phyloP scores from a whole-genome alignment of 83 land plant species.

The Picea engelmannii region DNA sequence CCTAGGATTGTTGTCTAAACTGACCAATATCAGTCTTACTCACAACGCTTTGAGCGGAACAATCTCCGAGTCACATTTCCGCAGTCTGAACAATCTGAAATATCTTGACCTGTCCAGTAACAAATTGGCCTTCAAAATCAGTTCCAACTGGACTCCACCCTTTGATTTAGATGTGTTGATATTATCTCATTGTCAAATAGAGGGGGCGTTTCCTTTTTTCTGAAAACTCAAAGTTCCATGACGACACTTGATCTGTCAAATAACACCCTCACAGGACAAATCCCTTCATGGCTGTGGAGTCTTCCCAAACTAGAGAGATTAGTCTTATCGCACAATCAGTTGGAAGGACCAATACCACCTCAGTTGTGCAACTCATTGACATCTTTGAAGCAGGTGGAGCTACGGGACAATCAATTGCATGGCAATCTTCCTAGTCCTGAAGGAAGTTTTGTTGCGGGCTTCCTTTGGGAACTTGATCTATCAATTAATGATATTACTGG shows the following conservation, averaged over 20 bases:
- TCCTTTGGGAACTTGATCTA: background rate
- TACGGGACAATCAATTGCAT: background rate
- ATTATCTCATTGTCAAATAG: background rate
- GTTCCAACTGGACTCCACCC: background rate
- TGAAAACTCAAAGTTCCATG: background rate
- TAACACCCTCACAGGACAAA: conserved; percentile 44
- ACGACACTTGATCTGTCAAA: conserved; percentile 46
- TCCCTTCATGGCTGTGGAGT: conserved; percentile 4
- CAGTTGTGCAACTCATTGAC: background rate
- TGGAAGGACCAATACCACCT: background rate
- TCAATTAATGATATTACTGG: background rate
- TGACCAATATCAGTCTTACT: conserved; percentile 48
- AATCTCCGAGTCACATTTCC: conserved; percentile 16
- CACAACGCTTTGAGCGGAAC: conserved; percentile 24
- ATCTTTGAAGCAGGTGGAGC: background rate
- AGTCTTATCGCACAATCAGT: background rate
- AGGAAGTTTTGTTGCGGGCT: background rate
- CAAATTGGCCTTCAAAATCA: background rate
- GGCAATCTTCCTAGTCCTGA: background rate
- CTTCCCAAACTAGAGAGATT: background rate
- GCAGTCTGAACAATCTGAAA: conserved; percentile 23
- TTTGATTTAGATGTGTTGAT: background rate
- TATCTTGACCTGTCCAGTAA: no score
- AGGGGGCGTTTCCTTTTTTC: background rate
- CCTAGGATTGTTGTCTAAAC: conserved; percentile 28